Evolutionary conservation across 768 basidiomycete genomes (phyloP).

Genomic region (Hygrocybe punicea): DNA sequence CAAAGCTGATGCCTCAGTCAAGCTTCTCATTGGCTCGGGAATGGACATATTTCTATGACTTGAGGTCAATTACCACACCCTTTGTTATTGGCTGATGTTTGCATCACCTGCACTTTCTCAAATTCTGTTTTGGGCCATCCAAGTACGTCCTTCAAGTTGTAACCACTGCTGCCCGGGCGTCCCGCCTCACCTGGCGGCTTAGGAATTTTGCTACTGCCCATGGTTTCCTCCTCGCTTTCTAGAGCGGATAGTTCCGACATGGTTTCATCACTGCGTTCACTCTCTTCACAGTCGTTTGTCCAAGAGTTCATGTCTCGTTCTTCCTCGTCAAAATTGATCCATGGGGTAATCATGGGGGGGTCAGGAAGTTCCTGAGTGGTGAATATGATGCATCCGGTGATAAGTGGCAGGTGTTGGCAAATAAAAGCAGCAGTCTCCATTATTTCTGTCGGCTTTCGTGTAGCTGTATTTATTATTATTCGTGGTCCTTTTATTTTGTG

Average conservation of each 20-base stretch:
- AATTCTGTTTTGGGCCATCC: constrained; percentile 13
- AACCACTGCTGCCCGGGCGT: constrained; percentile 15
- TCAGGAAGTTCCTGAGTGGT: background rate
- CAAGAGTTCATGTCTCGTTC: background rate
- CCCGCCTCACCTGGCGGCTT: constrained; percentile 23
- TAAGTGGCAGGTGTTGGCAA: background rate
- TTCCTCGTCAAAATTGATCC: background rate
- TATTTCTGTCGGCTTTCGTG: background rate
- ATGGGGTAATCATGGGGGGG: background rate
- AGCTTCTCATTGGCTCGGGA: background rate
- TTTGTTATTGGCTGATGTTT: background rate
- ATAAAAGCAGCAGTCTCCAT: background rate
- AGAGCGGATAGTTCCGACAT: background rate
- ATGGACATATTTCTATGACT: background rate
- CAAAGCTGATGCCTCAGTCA: background rate
- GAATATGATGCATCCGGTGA: background rate
- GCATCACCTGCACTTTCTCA: constrained; percentile 13
- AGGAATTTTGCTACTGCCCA: background rate
- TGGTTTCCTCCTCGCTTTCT: background rate
- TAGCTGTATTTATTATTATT: background rate
- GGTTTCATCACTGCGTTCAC: background rate
- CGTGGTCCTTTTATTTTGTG: too few relatives aligned
- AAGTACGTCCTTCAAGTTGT: constrained; percentile 17
- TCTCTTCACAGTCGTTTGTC: too few relatives aligned
- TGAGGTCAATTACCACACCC: too few relatives aligned